Conservation (phyloP, 805 yeast genomes). For the Yamadazyma endophytica region DNA sequence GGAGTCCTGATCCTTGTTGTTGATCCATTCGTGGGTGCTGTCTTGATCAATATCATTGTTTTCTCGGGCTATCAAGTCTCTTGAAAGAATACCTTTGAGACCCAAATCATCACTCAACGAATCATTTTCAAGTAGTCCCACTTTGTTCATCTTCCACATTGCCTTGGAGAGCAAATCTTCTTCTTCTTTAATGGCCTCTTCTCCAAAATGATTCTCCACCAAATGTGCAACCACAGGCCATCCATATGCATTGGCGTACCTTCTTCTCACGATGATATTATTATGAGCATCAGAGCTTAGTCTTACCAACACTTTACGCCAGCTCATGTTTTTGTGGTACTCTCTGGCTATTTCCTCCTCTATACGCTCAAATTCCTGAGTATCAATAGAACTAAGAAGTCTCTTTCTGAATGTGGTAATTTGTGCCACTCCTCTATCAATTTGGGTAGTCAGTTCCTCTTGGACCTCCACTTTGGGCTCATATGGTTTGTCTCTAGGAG, state of each 20-base stretch:
- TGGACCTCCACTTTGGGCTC: neutral
- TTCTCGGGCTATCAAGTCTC: constrained; percentile 33
- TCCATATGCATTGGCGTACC: constrained; percentile 91
- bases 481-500: constrained; percentile 5
- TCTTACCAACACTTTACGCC: constrained; percentile 89
- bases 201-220: constrained; percentile 59
- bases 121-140: constrained; percentile 12
- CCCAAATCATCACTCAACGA: constrained; percentile 25
- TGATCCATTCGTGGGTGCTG: constrained; percentile 49
- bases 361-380: constrained; percentile 37
- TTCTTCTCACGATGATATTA: constrained; percentile 81
- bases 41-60: constrained; percentile 29
- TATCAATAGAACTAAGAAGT: constrained; percentile 21
- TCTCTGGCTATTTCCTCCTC: constrained; percentile 85
- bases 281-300: constrained; percentile 93
- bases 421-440: neutral
- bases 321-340: constrained; percentile 78
- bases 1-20: constrained; percentile 35
- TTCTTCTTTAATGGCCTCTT: constrained; percentile 13
- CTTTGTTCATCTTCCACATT: constrained; percentile 3
- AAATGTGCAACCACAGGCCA: constrained; percentile 90
- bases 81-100: constrained; percentile 24
- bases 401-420: constrained; percentile 11
- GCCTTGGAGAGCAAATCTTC: too few species aligned
- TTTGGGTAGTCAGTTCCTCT: neutral